These are phyloP conservation scores for Aegilops sharonensis DNA, from an alignment of 176 grass and related monocot genomes.

Conservation along the genomic window DNA sequence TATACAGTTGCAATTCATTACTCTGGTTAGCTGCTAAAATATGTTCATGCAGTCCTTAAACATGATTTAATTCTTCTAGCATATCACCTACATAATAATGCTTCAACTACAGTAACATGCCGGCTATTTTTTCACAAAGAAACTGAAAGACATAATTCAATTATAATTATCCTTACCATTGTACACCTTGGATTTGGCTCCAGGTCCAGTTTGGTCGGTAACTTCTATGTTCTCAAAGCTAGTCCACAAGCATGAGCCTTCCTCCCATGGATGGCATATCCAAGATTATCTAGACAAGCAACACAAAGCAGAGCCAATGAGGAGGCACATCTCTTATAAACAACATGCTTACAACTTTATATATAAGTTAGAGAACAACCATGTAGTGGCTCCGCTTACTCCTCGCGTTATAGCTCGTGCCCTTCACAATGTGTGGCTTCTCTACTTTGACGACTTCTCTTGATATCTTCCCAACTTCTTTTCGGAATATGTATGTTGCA, in stretches of 20 bases:
- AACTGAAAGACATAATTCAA: no score
- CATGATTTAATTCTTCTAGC: no score
- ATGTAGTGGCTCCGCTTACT: conserved; percentile 60
- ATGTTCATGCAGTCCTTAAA: no score
- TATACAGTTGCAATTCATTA: no score
- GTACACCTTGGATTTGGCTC: conserved; percentile 42
- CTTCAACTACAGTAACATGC: no score
- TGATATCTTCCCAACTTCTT: conserved; percentile 67
- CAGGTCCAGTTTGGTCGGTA: conserved; percentile 58
- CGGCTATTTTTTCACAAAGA: no score
- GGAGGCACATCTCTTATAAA: no score
- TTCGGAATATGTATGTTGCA: conserved; percentile 66
- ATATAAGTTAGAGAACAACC: no score
- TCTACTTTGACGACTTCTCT: conserved; percentile 75
- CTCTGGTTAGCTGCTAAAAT: no score
- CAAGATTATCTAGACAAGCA: conserved; percentile 62
- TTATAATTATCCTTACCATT: no score
- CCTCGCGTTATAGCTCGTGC: conserved; percentile 68
- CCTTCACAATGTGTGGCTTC: conserved; percentile 64
- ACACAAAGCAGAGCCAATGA: neutral
- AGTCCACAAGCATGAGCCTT: conserved; percentile 82
- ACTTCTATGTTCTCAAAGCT: conserved; percentile 92
- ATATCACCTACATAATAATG: no score
- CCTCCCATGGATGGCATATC: conserved; percentile 84
- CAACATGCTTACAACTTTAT: no score